Evolutionary conservation across 73 alveolate species (phyloP), one percentile per base, ranked within the genome.

Genomic region (Paramecium sexaurelia): DNA sequence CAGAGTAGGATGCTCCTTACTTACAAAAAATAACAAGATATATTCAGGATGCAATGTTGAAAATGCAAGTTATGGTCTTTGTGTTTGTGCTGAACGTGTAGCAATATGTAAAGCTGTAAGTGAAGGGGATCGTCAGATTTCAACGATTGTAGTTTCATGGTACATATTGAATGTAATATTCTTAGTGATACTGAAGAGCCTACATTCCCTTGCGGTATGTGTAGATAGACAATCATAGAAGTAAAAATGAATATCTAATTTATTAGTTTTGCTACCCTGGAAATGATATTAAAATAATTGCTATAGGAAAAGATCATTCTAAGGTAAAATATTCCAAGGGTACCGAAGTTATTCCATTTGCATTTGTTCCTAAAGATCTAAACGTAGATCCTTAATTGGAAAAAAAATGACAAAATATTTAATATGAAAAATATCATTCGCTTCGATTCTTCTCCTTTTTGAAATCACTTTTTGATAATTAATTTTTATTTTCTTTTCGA

Each of bases 11-110:
- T 85, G 92, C 15, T 40, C 75, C n/a, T 85, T 85, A 85, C 45
- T 85, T n/a, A 71, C 71, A 41, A 36, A 85, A 55, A 71, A 55
- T 10, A 71, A 71, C 33, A 85, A 85, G n/a, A 15, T 47, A 36
- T 71, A 85, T 27, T 51, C 55, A 43, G 92, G 92, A 55, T 67
- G 71, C 8, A 85, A 85, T 27, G 92, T 85, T 6, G 92, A 85
- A 85, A 85, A 85, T 85, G 92, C 92, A 26, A 55, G 85, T 55
- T 85, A 85, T 85, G 92, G 92, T 11, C 61, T 85, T 9, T 55
- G 85, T 55, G 75, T 85, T 37, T 85, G 92, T 47, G 92, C 92
- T 55, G 92, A 85, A 27, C 40, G 92, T 35, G 83, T 61, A 61
- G 83, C 83, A 6, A 61, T 61, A 61, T 61, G 83, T 20, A 61